Evolutionary conservation across 73 alveolate species (phyloP), one percentile per base, ranked within the genome.

Genomic region (Uronychia setigera): DNA sequence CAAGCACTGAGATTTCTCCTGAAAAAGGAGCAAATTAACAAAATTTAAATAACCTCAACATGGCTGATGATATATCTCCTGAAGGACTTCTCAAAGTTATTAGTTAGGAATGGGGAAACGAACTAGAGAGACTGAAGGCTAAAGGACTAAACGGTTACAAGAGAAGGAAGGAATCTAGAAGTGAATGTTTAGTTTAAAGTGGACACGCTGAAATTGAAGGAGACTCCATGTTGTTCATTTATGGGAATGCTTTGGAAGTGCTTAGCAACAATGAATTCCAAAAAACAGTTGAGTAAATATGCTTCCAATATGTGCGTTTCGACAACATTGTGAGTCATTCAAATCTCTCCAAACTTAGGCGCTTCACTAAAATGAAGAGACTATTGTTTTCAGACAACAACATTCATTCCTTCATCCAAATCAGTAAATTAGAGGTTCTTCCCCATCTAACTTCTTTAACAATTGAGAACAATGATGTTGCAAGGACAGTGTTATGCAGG

Each of bases 151-250:
- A 91, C 86, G 97, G 98, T 76, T 90, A 93, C 87, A 95, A 87
- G 85, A 95, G 93, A 46, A 59, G 96, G 74, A 97, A 97, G 80
- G 96, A 92, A 79, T 88, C 94, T 58, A 81, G 94, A 79, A 81
- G 87, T 80, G 98, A 97, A 58, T 76, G 91, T 80, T 58, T 81
- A 74, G 99, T 96, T 86, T 97, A 96, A 88, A 95, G 96, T n/a
- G 99, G 99, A 76, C 99, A 97, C 84, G 99, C 99, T 59, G 99
- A 97, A 90, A 97, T 97, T 14, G 99, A 97, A 76, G 98, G 99
- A 34, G 99, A 95, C 77, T 91, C 92, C 31, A 91, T 87, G 91
- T 91, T 97, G 32, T 90, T 96, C 85, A 94, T 96, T 78, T 97
- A 95, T 90, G 99, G 99, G 29, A 97, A 97, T 79, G 99, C 99